These are phyloP conservation scores for Nemania diffusa DNA, from an alignment of 2,329 filamentous ascomycete genomes.

Conservation along the genomic window DNA sequence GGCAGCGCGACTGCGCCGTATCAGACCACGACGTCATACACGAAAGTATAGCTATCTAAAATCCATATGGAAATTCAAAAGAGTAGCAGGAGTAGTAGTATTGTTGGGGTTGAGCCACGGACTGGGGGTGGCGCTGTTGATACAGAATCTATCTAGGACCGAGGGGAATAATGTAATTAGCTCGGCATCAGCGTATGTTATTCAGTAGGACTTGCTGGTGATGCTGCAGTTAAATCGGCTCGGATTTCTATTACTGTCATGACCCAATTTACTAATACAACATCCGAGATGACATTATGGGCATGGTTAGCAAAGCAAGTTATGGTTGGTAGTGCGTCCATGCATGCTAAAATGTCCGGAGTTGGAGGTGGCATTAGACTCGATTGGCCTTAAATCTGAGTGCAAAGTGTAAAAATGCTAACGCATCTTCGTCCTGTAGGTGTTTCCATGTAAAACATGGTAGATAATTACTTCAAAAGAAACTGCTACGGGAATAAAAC, in stretches of 20 bases:
- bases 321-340: not conserved
- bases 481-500: not conserved
- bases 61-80: conserved; percentile 29
- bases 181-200: not conserved
- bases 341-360: not conserved
- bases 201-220: not conserved
- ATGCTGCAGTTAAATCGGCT: not conserved
- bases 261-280: not conserved
- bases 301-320: not conserved
- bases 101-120: conserved; percentile 9
- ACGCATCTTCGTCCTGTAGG: not conserved
- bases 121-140: conserved; percentile 24
- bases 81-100: not conserved
- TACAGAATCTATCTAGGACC: not conserved
- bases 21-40: conserved; percentile 6
- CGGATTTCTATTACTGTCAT: not conserved
- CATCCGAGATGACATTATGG: not conserved
- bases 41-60: not conserved
- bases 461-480: not conserved
- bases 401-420: conserved; percentile 31
- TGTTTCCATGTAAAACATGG: not conserved
- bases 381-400: not conserved
- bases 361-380: not conserved
- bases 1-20: conserved; percentile 6
- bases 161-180: not conserved